phyloP scores from a whole-genome alignment of 805 yeast species.

The Saccharomycopsis oosterbeekiorum region DNA sequence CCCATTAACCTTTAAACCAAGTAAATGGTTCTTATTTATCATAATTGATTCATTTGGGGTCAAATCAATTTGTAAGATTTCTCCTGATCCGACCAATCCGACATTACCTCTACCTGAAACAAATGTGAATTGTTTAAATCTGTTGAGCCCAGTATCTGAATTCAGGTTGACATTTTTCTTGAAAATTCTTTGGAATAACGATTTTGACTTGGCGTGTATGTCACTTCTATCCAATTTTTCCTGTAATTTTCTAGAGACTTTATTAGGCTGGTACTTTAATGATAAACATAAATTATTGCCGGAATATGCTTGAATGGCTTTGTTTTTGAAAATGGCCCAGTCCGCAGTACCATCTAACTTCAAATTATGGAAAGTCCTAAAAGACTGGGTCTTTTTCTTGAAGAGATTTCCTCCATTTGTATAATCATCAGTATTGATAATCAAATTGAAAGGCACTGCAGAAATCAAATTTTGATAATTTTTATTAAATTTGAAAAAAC shows the following conservation, averaged over 20 bases:
- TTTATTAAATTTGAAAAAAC: constrained; percentile 22
- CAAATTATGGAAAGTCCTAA: constrained; percentile 35
- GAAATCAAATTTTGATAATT: constrained; percentile 40
- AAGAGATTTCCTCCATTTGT: constrained; percentile 29
- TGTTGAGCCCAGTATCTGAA: constrained; percentile 2
- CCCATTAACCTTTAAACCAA: constrained; percentile 35
- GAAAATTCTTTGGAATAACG: background rate
- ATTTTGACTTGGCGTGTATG: background rate
- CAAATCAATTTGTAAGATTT: constrained; percentile 30
- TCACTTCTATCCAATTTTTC: background rate
- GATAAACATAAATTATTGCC: constrained; percentile 42
- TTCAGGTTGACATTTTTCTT: background rate
- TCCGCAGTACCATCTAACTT: constrained; percentile 49
- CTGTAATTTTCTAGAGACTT: constrained; percentile 24
- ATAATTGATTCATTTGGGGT: constrained; percentile 30
- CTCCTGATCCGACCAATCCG: constrained; percentile 34
- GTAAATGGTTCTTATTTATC: constrained; percentile 28
- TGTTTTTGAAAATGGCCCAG: constrained; percentile 47
- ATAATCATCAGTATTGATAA: constrained; percentile 24
- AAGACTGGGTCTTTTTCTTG: constrained; percentile 5
- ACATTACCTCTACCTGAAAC: constrained; percentile 35
- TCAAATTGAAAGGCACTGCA: constrained; percentile 32
- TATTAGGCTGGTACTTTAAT: constrained; percentile 31
- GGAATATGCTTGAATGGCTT: constrained; percentile 40
- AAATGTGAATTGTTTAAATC: constrained; percentile 24